Evolutionary conservation across 2,329 filamentous ascomycete species (phyloP), one percentile per base, ranked within the genome.

Genomic region (Alternaria metachromatica): DNA sequence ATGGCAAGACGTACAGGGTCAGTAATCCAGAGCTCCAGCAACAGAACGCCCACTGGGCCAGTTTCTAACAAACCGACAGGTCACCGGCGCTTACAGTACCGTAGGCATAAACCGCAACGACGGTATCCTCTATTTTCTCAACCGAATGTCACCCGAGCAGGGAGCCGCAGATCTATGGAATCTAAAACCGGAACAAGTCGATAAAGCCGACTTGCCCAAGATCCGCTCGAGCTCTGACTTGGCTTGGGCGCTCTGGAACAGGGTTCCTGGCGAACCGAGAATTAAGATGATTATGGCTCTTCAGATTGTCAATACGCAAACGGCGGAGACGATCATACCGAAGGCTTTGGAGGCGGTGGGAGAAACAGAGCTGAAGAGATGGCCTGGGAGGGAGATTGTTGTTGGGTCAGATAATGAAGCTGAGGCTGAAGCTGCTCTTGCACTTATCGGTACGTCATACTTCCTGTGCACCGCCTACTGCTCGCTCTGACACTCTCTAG

Each of bases 111-210:
- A 69, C n/a, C 44, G 51, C 20, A 23, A 46, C 7, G 20, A 46
- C n/a, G 66, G 66, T 8, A 58, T 58, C 15, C n/a, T 67, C 10
- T 60, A 58, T 25, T 63, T 63, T 7, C 30, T 68, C 18, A 15
- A 58, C 25, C 60, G 54, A 25, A 28, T 41, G 12, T 51, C 49
- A 4, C 49, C 50, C 28, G 58, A 55, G 41, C 18, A 55, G 15
- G 26, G 25, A 21, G 58, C 58, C 15, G 20, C 33, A 9, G 20
- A 41, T 2, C 13, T 49, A 6, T 55, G 50, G 58, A 18, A 20
- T 21, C 11, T 26, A 12, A 23, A 25, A 6, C 28, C 21, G 5
- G 20, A 20, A 6, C 21, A 41, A 6, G 21, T 51, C 48, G 12
- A 54, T n/a, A 18, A 21, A 10, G 45, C n/a, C 20, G 56, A 58